Conservation (phyloP, 179 eudicot species). For the Beta lomatogona region DNA sequence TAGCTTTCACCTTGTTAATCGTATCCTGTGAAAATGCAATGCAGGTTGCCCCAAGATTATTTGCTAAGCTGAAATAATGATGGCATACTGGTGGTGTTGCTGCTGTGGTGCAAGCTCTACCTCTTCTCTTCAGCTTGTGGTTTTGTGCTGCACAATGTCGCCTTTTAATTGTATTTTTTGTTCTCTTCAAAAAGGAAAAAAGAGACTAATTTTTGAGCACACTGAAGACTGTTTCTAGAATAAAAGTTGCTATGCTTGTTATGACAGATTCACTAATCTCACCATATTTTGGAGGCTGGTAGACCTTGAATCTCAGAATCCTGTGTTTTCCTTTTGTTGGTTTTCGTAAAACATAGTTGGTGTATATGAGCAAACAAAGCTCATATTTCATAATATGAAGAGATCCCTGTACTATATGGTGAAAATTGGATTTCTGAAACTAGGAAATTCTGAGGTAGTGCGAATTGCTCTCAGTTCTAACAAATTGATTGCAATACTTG, state of each 20-base stretch:
- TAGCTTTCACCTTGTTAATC: not conserved
- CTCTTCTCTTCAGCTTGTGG: constrained; percentile 2
- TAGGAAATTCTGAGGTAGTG: too few relatives aligned
- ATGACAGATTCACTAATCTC: not conserved
- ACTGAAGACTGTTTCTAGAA: constrained; percentile 6
- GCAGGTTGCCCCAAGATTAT: constrained; percentile 56
- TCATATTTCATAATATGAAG: too few relatives aligned
- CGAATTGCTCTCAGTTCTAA: too few relatives aligned
- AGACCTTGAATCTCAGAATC: too few relatives aligned
- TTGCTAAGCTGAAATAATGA: constrained; percentile 46
- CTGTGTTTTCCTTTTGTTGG: too few relatives aligned
- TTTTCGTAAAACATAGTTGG: too few relatives aligned
- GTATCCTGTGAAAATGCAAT: constrained; percentile 17
- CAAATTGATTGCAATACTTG: too few relatives aligned
- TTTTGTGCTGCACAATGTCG: constrained; percentile 10
- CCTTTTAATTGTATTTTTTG: constrained; percentile 2
- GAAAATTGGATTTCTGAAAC: too few relatives aligned
- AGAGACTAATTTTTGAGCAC: constrained; percentile 12
- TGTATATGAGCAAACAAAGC: too few relatives aligned
- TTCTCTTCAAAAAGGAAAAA: not conserved
- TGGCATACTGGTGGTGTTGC: constrained; percentile 7
- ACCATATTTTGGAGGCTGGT: not conserved
- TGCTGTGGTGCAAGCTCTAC: constrained; percentile 4
- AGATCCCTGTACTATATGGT: too few relatives aligned
- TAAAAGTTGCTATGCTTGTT: constrained; percentile 2